Conservation (phyloP, 2,329 filamentous ascomycete genomes). For the Scytalidium lignicola region DNA sequence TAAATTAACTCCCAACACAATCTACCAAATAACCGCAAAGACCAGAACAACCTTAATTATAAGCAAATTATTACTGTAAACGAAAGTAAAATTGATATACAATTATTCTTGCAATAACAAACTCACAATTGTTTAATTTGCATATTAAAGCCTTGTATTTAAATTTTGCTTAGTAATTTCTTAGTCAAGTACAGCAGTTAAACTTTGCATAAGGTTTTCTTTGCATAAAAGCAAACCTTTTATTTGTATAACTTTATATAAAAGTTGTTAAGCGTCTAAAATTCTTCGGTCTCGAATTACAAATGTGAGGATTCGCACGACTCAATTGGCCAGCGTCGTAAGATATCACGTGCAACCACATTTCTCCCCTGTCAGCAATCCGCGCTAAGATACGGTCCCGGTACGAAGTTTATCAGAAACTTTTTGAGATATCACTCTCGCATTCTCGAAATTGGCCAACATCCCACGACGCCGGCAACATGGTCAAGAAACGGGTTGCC, state of each 20-base stretch:
- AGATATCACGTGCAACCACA: background rate
- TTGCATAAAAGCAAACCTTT: too few relatives aligned
- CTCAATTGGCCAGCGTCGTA: background rate
- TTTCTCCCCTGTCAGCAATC: background rate
- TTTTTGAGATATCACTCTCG: background rate
- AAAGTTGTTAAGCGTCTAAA: background rate
- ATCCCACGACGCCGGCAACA: slow-evolving; percentile 30
- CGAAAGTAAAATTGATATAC: too few relatives aligned
- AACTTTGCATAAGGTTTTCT: too few relatives aligned
- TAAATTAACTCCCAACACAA: too few relatives aligned
- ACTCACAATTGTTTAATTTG: background rate
- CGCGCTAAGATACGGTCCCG: background rate
- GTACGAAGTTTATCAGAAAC: background rate
- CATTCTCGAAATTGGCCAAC: background rate
- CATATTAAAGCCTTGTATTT: too few relatives aligned
- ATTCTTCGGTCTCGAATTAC: background rate
- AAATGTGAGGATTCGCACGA: background rate
- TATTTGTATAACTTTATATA: too few relatives aligned
- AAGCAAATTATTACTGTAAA: too few relatives aligned
- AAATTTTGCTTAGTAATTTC: too few relatives aligned
- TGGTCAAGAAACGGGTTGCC: slow-evolving; percentile 84
- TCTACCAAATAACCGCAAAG: too few relatives aligned
- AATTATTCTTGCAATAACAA: too few relatives aligned
- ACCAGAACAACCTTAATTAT: too few relatives aligned
- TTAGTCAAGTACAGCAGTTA: too few relatives aligned